Base-by-base conservation (phyloP, 108 stramenopile species). In the Nannochloropsis salina region DNA sequence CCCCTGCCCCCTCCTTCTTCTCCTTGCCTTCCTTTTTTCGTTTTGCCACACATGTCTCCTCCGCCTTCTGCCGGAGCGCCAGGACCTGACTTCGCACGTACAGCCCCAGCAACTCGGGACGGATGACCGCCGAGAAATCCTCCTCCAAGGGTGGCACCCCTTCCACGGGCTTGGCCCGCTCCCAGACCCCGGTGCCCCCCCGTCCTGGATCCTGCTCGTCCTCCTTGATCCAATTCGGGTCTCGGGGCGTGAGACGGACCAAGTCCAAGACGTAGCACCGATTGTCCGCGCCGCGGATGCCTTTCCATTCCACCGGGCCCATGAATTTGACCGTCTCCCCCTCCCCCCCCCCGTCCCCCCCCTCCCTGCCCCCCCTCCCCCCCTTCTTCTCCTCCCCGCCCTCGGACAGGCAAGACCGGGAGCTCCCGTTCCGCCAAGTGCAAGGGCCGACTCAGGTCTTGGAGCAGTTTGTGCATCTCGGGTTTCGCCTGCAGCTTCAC, bases 181-280 rank as follows among this genome's bases (percentile, higher is more conserved):
- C 85, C 82, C 43, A 83, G 20, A 83, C 42, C 5, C 41, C 83
- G 42, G 21, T 43, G 15, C 21, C 43, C 12, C 41, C 15, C 5
- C 81, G 21, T 22, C 15, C 12, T 3, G 61, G 61, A 15, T 74
- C 20, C 61, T 74, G 2, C 42, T 42, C 31, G 51, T 44, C 40
- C 74, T 44, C 84, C 84, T 84, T 84, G 20, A 98, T 93, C 94
- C 95, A 98, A 89, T 98, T 98, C 1, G 97, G 95, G 90, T 99
- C 98, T 20, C 97, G 92, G 11, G 98, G 97, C 6, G 97, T 95
- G 45, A 96, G 86, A 4, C 97, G 92, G 15, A 94, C 92, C 79
- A 98, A 90, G 88, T 99, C 98, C 18, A 99, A 90, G 3, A 96
- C 85, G 89, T 99, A 99, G 41, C 91, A 93, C 31, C 96, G 90